Evolutionary conservation across 495 filamentous ascomycete species (phyloP).

Genomic region (Penicillium argentinense): DNA sequence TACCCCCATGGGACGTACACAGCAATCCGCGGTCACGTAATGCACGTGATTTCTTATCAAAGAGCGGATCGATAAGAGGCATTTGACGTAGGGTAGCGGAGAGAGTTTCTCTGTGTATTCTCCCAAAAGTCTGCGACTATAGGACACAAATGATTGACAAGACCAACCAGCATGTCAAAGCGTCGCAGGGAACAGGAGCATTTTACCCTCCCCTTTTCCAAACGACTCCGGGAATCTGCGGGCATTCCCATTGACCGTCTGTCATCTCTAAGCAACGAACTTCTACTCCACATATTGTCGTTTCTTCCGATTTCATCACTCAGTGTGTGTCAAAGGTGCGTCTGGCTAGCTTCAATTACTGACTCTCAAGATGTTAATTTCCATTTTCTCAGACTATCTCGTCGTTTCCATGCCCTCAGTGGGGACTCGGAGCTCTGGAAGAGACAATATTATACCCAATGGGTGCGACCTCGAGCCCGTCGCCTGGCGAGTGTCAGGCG

Average conservation of each 20-base stretch:
- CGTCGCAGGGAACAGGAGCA: constrained; percentile 29
- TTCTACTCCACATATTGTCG: constrained; percentile 81
- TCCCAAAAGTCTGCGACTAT: not conserved
- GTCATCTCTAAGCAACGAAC: constrained; percentile 78
- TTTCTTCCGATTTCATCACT: constrained; percentile 69
- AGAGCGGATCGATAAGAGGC: constrained; percentile 21
- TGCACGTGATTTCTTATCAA: constrained; percentile 14
- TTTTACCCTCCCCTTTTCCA: constrained; percentile 19
- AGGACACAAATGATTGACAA: not conserved
- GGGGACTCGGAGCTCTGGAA: constrained; percentile 92
- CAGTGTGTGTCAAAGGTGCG: constrained; percentile 64
- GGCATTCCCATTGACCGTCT: constrained; percentile 38
- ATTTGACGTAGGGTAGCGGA: constrained; percentile 13
- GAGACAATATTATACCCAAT: constrained; percentile 80
- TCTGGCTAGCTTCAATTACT: not conserved
- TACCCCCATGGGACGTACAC: too few species aligned
- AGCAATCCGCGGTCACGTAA: not conserved
- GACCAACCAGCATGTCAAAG: constrained; percentile 45
- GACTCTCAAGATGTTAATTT: too few species aligned
- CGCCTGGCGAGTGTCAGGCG: constrained; percentile 69
- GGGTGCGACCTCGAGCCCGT: constrained; percentile 80
- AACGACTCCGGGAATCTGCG: constrained; percentile 37
- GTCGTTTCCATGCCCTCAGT: constrained; percentile 69
- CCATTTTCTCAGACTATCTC: constrained; percentile 64
- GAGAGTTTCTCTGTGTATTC: constrained; percentile 6